phyloP scores from a whole-genome alignment of 139 green algal genomes.

The Pleodorina starrii region DNA sequence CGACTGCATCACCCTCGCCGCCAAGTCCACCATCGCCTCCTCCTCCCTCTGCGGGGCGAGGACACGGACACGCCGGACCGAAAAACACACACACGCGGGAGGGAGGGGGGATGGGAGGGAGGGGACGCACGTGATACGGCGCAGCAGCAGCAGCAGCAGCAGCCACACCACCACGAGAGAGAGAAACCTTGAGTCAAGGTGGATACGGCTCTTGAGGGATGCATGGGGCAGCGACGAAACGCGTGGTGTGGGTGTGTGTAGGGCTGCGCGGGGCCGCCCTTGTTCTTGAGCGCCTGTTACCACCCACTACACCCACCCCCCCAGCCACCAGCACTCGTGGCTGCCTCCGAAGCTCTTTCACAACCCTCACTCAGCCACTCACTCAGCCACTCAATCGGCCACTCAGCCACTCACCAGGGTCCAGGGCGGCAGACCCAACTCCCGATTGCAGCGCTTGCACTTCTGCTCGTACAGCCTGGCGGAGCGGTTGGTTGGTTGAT shows the following conservation, averaged over 20 bases:
- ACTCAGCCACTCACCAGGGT: slow-evolving; percentile 5
- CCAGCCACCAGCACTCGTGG: neutral
- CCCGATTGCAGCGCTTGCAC: slow-evolving; percentile 27
- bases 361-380: neutral
- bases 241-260: neutral
- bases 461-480: slow-evolving; percentile 34
- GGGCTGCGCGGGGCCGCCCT: neutral
- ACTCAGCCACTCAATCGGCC: neutral
- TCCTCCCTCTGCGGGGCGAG: slow-evolving; percentile 17
- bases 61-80: too few relatives aligned
- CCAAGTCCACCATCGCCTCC: neutral
- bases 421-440: slow-evolving; percentile 21
- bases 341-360: neutral
- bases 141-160: neutral
- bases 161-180: neutral
- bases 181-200: too few relatives aligned
- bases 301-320: neutral
- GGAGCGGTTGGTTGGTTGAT: neutral
- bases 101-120: too few relatives aligned
- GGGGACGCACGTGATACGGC: neutral
- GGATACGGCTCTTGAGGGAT: too few relatives aligned
- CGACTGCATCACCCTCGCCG: slow-evolving; percentile 6
- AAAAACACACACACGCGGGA: neutral
- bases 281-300: neutral
- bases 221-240: too few relatives aligned